These are phyloP conservation scores for Arthrobotrys pseudoclavata DNA, from an alignment of 2,329 filamentous ascomycete species.

Conservation along the genomic window DNA sequence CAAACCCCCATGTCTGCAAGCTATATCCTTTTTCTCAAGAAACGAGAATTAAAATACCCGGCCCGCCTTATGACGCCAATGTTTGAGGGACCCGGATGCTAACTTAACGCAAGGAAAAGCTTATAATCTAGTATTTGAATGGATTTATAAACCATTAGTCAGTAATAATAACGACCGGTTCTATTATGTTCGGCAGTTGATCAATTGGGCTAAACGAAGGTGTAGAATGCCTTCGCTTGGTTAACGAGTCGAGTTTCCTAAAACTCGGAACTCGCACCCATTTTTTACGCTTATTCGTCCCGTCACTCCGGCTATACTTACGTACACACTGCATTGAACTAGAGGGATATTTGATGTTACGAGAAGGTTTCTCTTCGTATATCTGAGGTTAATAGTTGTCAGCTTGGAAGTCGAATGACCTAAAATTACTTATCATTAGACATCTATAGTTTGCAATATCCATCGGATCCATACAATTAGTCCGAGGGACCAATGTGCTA, in stretches of 20 bases:
- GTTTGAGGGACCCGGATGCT: background rate
- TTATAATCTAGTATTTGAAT: background rate
- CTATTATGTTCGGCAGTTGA: conserved; percentile 23
- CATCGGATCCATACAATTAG: background rate
- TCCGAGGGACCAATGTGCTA: background rate
- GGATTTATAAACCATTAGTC: conserved; percentile 39
- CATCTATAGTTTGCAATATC: too few species aligned
- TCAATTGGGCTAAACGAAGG: background rate
- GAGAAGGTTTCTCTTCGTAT: too few species aligned
- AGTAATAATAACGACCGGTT: background rate
- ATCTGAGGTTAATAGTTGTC: too few species aligned
- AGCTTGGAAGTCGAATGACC: too few species aligned
- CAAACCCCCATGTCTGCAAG: background rate
- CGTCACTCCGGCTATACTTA: conserved; percentile 35
- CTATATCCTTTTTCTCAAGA: background rate
- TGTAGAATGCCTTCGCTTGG: background rate
- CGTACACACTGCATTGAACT: too few species aligned
- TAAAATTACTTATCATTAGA: too few species aligned
- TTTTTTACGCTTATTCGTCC: conserved; percentile 46
- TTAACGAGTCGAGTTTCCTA: background rate
- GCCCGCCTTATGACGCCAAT: conserved; percentile 17
- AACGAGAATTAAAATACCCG: conserved; percentile 35
- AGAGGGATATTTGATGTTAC: too few species aligned
- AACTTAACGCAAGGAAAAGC: background rate
- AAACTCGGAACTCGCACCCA: background rate